Base-by-base conservation (phyloP, 352 stramenopile species). In the Phytophthora citricola region DNA sequence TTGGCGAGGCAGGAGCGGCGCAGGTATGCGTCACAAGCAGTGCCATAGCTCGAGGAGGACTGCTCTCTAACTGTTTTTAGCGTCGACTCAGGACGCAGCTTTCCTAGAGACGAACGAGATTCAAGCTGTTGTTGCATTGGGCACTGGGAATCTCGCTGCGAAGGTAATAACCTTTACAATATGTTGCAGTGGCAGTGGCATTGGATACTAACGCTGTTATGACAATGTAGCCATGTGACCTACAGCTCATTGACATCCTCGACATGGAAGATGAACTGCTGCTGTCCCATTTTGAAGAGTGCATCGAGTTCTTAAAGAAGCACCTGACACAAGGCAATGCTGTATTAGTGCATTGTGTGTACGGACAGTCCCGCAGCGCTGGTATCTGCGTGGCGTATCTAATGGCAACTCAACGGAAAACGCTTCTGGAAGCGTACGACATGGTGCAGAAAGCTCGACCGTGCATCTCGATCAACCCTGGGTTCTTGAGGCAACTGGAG, bases 381-480 rank as follows among this genome's bases (percentile, higher is more conserved):
- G 62, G 83, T 14, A 73, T 94, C 43, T 92, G 83, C 48, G 79
- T 95, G 20, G 87, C 87, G 26, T 94, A 78, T 69, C 52, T 94
- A 46, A 95, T 95, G 87, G 67, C 70, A 14, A 65, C 52, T 9
- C 65, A 66, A 34, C 57, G 52, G 11, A 50, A 90, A 47, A 51
- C 75, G 29, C 54, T 92, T 34, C 29, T 64, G 12, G 75, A 75
- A 24, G 82, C 79, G 14, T 95, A 91, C 56, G 65, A 89, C 29
- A 46, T 67, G 5, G 85, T 95, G 40, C 75, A 90, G 32, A 47
- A 52, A 40, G 83, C 83, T 52, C 69, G 87, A 9, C 79, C 81
- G 15, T 95, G 87, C 47, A 92, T 94, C 49, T 81, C 83, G 53
- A 93, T 95, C 50, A 95, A 95, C 45, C 40, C 75, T 26, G 84